phyloP scores from a whole-genome alignment of 1,284 basidiomycete genomes.

The Microbotryomycetes sp. region DNA sequence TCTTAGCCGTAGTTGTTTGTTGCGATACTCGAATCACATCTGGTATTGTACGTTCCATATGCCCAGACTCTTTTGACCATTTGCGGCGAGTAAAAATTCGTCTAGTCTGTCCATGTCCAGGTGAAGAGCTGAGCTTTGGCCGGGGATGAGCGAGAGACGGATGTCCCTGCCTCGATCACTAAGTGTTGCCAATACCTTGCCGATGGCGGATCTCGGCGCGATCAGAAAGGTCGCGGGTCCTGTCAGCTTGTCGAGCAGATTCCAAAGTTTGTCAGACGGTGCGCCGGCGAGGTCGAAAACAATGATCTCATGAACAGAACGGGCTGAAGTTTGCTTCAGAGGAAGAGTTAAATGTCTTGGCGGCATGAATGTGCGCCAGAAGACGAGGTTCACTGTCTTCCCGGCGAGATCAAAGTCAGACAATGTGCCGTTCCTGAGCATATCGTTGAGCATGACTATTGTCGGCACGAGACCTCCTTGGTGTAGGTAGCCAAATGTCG shows the following conservation, averaged over 20 bases:
- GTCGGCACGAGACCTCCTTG: conserved; percentile 29
- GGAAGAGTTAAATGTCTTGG: conserved; percentile 27
- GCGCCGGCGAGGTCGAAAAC: conserved; percentile 2
- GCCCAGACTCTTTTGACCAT: not conserved
- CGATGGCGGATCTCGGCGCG: not conserved
- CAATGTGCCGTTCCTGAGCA: not conserved
- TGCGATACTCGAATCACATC: too few species aligned
- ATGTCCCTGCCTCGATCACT: not conserved
- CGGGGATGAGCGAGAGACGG: not conserved
- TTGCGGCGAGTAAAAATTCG: not conserved
- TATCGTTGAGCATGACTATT: conserved; percentile 12
- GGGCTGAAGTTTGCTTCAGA: not conserved
- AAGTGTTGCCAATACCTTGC: not conserved
- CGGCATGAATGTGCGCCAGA: conserved; percentile 32
- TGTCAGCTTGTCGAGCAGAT: too few species aligned
- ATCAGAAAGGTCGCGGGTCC: not conserved
- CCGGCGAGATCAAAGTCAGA: not conserved
- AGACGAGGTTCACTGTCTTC: conserved; percentile 11
- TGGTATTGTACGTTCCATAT: not conserved
- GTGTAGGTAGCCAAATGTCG: conserved; percentile 28
- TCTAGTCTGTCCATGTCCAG: conserved; percentile 24
- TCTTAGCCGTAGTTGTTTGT: not conserved
- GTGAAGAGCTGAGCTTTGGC: conserved; percentile 7
- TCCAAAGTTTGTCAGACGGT: conserved; percentile 12
- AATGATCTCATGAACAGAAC: not conserved